Base-by-base conservation (phyloP, 1,139 yeast species). In the Pneumocystis jirovecii region DNA sequence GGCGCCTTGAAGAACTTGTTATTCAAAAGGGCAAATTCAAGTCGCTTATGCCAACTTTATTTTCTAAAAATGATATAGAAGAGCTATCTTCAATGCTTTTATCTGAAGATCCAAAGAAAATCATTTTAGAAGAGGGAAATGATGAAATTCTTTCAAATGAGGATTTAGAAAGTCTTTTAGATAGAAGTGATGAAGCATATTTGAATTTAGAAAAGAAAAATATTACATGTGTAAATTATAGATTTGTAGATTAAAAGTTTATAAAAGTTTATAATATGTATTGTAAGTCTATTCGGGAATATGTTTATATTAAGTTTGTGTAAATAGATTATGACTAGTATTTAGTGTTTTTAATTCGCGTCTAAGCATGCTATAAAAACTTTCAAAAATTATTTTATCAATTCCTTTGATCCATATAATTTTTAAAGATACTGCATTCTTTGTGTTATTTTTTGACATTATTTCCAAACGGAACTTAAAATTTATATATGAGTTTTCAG, bases 11-110 rank as follows among this genome's bases (percentile, higher is more conserved):
- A 71, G 85, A 85, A 71, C 76, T 90, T 70, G 89, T 93, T 31
- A 91, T 93, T 66, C 93, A 87, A 73, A 79, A 85, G 80, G 97
- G 97, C 4, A 82, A 84, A 65, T 89, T 89, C 75, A 85, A 65
- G 59, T 66, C 68, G 40, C 56, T 68, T 39, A 31, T 68, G 19
- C 25, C 60, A 37, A 63, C 57, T 37, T 59, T 56, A 21, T 34
- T 56, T 29, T 25, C 61, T 29, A 62, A 50, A 37, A 63, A 29
- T 56, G 60, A 59, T 57, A 63, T 44, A n/a, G 66, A 45, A 17
- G 69, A 68, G 10, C 50, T 68, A 61, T 61, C 65, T 10, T 65
- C 61, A 45, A 62, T 68, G 19, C 61, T 69, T 50, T 61, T 66
- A 34, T 65, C 65, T 35, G 70, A 70, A 34, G 68, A 69, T 21